phyloP scores from a whole-genome alignment of 345 rosid species.

The Eucalyptus coolabah region DNA sequence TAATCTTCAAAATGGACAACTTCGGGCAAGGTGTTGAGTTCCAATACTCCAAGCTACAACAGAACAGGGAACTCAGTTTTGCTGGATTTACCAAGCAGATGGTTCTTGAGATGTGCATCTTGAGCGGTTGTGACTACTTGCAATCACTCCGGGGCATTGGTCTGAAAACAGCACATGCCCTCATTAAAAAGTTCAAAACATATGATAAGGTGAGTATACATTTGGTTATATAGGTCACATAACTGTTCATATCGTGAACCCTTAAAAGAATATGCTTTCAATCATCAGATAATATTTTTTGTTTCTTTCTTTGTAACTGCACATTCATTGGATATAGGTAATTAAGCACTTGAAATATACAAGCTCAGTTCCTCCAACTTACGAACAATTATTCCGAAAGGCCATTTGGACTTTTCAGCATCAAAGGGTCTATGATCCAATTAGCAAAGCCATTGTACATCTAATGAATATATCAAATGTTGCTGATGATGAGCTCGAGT shows the following conservation, averaged over 20 bases:
- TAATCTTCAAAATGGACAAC: constrained; percentile 94
- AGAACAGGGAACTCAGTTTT: constrained; percentile 59
- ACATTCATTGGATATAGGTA: constrained; percentile 33
- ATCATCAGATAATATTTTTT: neutral
- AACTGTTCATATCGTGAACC: neutral
- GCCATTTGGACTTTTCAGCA: constrained; percentile 85
- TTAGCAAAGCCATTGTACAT: constrained; percentile 39
- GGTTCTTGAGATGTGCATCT: constrained; percentile 97
- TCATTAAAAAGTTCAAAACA: constrained; percentile 63
- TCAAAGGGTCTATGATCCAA: constrained; percentile 85
- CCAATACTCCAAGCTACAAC: constrained; percentile 46
- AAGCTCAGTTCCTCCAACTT: constrained; percentile 69
- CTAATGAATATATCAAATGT: constrained; percentile 32
- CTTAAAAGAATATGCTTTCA: neutral
- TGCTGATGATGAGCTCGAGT: constrained; percentile 45
- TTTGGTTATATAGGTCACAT: neutral
- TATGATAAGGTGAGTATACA: constrained; percentile 52
- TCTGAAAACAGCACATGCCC: constrained; percentile 85
- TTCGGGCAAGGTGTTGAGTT: constrained; percentile 91
- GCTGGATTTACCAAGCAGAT: constrained; percentile 65
- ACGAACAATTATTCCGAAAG: constrained; percentile 80
- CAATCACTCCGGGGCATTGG: constrained; percentile 96
- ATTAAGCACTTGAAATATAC: constrained; percentile 83
- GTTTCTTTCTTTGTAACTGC: neutral
- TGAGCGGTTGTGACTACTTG: constrained; percentile 96